Evolutionary conservation across 306 rosid species (phyloP).

Genomic region (Malus sieversii): DNA sequence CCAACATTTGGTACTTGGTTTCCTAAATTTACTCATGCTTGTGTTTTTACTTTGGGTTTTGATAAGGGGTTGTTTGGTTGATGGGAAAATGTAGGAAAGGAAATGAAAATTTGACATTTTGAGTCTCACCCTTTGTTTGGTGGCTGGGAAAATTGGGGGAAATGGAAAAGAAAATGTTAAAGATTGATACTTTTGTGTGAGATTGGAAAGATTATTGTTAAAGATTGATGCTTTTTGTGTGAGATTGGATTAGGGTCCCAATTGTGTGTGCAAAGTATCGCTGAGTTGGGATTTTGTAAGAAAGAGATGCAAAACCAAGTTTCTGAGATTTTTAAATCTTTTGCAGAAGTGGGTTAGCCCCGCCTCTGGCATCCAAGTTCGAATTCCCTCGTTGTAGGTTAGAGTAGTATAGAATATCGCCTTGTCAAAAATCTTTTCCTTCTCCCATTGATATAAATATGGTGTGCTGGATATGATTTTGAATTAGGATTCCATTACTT

Average conservation of each 20-base stretch:
- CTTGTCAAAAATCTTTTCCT: not conserved
- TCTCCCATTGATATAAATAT: not conserved
- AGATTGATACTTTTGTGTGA: not conserved
- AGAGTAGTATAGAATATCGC: not conserved
- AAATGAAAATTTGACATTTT: not conserved
- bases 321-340: not conserved
- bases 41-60: not conserved
- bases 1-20: not conserved
- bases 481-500: not conserved
- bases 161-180: not conserved
- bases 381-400: not conserved
- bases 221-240: not conserved
- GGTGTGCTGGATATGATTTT: not conserved
- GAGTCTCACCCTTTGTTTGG: not conserved
- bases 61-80: not conserved
- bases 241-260: not conserved
- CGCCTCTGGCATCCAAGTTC: not conserved
- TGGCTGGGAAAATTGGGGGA: constrained; percentile 3
- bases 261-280: not conserved
- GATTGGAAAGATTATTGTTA: not conserved
- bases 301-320: not conserved
- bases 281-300: not conserved
- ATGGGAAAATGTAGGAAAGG: not conserved
- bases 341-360: not conserved
- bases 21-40: not conserved